Percentiles rank a stretch among this genome's conserved stretches.
These are phyloP conservation scores for Colletotrichum salicis DNA, from an alignment of 2,329 filamentous ascomycete genomes.

Conservation along the genomic window DNA sequence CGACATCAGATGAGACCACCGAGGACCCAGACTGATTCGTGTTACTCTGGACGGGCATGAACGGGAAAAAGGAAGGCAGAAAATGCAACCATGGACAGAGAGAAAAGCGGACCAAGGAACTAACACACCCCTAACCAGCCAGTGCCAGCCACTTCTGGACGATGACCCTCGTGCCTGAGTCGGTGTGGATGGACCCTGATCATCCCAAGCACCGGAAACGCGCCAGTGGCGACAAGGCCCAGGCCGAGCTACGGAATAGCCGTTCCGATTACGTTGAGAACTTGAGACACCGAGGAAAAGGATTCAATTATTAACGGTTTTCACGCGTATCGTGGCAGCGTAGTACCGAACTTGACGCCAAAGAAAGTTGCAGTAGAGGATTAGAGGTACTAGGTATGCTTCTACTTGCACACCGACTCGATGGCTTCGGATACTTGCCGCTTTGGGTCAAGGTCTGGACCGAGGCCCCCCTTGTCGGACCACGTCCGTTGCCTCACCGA, in stretches of 20 bases:
- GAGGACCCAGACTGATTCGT: conserved; percentile 15
- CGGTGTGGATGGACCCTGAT: conserved; percentile 36
- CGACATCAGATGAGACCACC: neutral
- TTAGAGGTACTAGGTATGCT: no score
- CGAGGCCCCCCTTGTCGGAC: conserved; percentile 3
- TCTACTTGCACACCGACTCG: neutral
- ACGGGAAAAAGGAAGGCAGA: neutral
- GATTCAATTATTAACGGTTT: neutral
- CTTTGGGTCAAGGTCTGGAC: conserved; percentile 16
- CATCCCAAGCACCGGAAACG: conserved; percentile 24
- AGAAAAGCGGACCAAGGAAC: neutral
- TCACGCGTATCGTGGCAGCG: neutral
- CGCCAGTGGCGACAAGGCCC: conserved; percentile 25
- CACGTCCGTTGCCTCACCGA: conserved; percentile 25
- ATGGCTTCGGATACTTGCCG: neutral
- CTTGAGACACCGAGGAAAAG: neutral
- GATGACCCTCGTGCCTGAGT: neutral
- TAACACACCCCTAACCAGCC: no score
- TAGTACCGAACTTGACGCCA: no score
- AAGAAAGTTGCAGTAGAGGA: no score
- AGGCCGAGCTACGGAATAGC: conserved; percentile 6
- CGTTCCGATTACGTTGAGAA: neutral
- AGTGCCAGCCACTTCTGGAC: neutral
- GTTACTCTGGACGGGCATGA: neutral
- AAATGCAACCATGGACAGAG: neutral